Percentiles rank a stretch among this genome's conserved stretches.
Conservation (phyloP, 169 alveolate genomes). For the Plasmodium chabaudi region DNA sequence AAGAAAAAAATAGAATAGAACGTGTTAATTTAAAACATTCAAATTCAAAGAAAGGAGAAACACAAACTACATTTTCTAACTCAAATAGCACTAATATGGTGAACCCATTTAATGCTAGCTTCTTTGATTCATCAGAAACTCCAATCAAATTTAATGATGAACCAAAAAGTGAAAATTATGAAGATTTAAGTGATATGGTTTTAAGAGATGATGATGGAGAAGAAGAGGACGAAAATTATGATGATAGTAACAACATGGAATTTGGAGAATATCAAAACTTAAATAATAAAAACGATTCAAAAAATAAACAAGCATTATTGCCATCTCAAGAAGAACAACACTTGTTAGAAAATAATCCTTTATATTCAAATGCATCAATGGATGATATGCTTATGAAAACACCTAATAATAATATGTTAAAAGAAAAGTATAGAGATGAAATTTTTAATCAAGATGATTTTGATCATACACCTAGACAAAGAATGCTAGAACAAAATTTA, state of each 20-base stretch:
- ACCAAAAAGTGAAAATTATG: constrained; percentile 9
- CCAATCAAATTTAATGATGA: constrained; percentile 41
- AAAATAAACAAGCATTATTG: not conserved
- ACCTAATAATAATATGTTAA: constrained; percentile 26
- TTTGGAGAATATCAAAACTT: not conserved
- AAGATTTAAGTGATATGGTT: constrained; percentile 59
- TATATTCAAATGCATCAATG: not conserved
- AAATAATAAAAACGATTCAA: not conserved
- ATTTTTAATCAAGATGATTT: constrained; percentile 31
- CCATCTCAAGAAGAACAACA: not conserved
- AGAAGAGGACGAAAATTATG: not conserved
- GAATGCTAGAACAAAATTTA: constrained; percentile 30
- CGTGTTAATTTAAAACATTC: constrained; percentile 59
- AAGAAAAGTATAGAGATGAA: constrained; percentile 10
- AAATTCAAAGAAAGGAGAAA: not conserved
- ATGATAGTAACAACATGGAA: not conserved
- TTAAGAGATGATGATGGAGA: constrained; percentile 45
- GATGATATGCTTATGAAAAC: constrained; percentile 32
- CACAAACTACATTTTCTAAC: not conserved
- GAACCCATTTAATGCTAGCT: constrained; percentile 13
- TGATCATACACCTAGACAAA: constrained; percentile 59
- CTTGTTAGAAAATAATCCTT: not conserved
- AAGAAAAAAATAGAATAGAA: constrained; percentile 56
- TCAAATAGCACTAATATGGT: constrained; percentile 16
- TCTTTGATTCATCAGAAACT: constrained; percentile 66